These are phyloP conservation scores for Quercus lobata DNA, from an alignment of 331 rosid genomes.

Conservation along the genomic window DNA sequence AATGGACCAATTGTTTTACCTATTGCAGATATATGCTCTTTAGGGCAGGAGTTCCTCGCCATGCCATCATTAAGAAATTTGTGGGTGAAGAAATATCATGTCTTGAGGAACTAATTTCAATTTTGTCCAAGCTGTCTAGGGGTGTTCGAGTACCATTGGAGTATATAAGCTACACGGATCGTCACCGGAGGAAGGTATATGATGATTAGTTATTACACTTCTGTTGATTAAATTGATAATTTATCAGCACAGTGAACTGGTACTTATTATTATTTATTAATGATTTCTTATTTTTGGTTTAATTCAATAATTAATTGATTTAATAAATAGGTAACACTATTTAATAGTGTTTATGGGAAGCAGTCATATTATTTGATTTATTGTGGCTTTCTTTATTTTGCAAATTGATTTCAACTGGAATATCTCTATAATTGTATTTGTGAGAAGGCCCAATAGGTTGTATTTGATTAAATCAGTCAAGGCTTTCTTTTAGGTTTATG, in stretches of 20 bases:
- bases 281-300: background rate
- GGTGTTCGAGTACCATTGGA: conserved; percentile 92
- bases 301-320: background rate
- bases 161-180: conserved; percentile 71
- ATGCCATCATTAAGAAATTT: conserved; percentile 92
- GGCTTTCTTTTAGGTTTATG: background rate
- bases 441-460: too few relatives aligned
- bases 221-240: background rate
- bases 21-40: conserved; percentile 83
- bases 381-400: too few relatives aligned
- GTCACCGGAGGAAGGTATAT: conserved; percentile 88
- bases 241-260: conserved; percentile 2
- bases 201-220: conserved; percentile 10
- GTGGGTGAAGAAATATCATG: conserved; percentile 84
- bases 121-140: conserved; percentile 72
- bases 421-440: too few relatives aligned
- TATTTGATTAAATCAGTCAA: too few relatives aligned
- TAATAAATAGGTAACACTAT: background rate
- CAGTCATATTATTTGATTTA: too few relatives aligned
- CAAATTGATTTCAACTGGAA: too few relatives aligned
- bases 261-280: background rate
- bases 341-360: background rate
- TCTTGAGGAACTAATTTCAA: conserved; percentile 64
- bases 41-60: conserved; percentile 94
- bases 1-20: conserved; percentile 8